Evolutionary conservation across 345 rosid genomes (phyloP).

Genomic region (Kernera saxatilis): DNA sequence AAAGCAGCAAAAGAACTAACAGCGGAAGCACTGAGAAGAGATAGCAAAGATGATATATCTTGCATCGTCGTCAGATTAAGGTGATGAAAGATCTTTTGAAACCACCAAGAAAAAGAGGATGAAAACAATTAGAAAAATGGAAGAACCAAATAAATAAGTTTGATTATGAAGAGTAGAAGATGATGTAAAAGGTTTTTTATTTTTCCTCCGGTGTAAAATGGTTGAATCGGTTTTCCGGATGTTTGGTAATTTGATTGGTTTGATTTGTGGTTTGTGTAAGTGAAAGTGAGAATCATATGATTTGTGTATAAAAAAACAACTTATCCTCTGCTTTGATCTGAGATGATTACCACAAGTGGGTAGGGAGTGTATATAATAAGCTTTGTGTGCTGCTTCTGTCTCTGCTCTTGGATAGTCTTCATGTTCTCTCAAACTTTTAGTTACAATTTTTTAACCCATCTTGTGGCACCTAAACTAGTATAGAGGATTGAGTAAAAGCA

Average conservation of each 20-base stretch:
- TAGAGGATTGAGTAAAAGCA: no score
- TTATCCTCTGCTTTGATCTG: slow-evolving; percentile 5
- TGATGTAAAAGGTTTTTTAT: background rate
- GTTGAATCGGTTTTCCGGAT: slow-evolving; percentile 8
- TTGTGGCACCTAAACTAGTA: no score
- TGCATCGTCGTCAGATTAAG: slow-evolving; percentile 67
- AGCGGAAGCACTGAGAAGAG: slow-evolving; percentile 56
- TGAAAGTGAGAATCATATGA: slow-evolving; percentile 12
- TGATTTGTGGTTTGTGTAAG: slow-evolving; percentile 23
- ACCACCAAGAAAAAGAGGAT: background rate
- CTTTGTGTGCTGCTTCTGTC: background rate
- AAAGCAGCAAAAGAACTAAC: slow-evolving; percentile 75
- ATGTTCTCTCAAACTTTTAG: background rate
- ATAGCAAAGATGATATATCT: slow-evolving; percentile 73
- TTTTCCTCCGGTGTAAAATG: slow-evolving; percentile 14
- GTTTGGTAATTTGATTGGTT: slow-evolving; percentile 23
- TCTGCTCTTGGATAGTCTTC: background rate
- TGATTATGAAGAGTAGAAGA: slow-evolving; percentile 13
- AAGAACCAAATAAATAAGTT: slow-evolving; percentile 13
- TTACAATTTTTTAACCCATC: background rate
- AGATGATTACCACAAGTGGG: background rate
- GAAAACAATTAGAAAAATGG: background rate
- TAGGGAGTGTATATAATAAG: background rate
- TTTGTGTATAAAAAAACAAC: slow-evolving; percentile 23
- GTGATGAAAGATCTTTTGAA: slow-evolving; percentile 27